These are phyloP conservation scores for Globisporangium spinosum DNA, from an alignment of 352 stramenopile species.

Conservation along the genomic window DNA sequence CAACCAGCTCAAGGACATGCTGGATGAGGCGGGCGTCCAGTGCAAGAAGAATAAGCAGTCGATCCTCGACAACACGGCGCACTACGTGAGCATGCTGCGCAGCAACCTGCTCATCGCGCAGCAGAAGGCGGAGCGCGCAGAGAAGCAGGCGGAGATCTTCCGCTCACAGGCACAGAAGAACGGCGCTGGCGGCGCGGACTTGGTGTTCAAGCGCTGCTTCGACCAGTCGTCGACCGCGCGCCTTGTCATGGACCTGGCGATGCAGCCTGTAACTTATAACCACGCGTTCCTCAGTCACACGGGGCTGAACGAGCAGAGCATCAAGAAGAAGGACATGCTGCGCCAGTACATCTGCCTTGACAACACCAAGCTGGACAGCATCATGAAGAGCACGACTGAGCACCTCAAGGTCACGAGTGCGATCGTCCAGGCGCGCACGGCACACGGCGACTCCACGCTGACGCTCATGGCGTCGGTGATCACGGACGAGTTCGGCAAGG, in stretches of 20 bases:
- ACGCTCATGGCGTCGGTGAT: constrained; percentile 59
- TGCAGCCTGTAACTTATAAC: constrained; percentile 59
- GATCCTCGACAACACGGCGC: constrained; percentile 58
- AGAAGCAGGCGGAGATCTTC: constrained; percentile 32
- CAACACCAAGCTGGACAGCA: constrained; percentile 37
- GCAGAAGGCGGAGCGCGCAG: constrained; percentile 53
- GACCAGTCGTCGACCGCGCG: constrained; percentile 57
- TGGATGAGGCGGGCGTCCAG: constrained; percentile 61
- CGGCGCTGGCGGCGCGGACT: constrained; percentile 25
- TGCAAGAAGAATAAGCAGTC: constrained; percentile 83
- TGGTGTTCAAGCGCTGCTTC: constrained; percentile 65
- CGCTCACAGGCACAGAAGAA: constrained; percentile 22
- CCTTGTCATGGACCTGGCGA: constrained; percentile 43
- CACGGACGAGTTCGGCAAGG: constrained; percentile 49
- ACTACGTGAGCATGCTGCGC: constrained; percentile 71
- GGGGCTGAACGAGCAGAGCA: constrained; percentile 32
- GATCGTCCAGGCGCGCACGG: constrained; percentile 48
- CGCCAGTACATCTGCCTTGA: constrained; percentile 50
- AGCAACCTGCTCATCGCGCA: constrained; percentile 54
- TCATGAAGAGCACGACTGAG: constrained; percentile 41
- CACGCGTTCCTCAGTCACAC: constrained; percentile 48
- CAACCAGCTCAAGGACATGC: constrained; percentile 63
- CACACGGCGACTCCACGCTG: constrained; percentile 38
- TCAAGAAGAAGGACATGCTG: constrained; percentile 36
- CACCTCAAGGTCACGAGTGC: constrained; percentile 39